Percentiles rank a stretch among this genome's conserved stretches.
Evolutionary conservation across 345 rosid species (phyloP).

Genomic region (Bruguiera gymnorhiza): DNA sequence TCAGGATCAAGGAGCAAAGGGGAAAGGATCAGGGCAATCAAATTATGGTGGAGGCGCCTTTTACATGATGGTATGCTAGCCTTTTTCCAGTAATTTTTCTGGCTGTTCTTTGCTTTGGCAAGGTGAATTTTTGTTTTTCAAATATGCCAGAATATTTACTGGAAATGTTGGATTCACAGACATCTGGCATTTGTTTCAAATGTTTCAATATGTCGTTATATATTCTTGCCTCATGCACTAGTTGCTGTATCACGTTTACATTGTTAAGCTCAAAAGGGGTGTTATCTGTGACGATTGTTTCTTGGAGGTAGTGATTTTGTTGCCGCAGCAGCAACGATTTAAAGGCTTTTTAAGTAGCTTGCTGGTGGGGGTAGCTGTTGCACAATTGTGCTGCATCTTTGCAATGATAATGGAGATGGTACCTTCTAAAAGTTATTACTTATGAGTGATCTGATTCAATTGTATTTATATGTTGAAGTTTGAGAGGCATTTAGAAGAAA

Average conservation of each 20-base stretch:
- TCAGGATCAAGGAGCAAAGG: conserved; percentile 39
- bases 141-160: not conserved
- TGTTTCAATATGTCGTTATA: too few species aligned
- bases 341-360: too few species aligned
- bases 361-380: too few species aligned
- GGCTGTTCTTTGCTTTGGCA: not conserved
- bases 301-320: too few species aligned
- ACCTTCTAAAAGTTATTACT: not conserved
- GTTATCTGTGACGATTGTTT: too few species aligned
- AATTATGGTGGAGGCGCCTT: conserved; percentile 61
- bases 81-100: conserved; percentile 4
- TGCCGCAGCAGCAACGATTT: too few species aligned
- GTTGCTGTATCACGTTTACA: too few species aligned
- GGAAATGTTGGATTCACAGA: not conserved
- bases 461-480: not conserved
- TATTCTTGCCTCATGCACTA: too few species aligned
- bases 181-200: too few species aligned
- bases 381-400: too few species aligned
- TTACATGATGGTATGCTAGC: conserved; percentile 45
- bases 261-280: too few species aligned
- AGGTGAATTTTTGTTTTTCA: not conserved
- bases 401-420: not conserved
- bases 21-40: conserved; percentile 43
- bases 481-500: not conserved
- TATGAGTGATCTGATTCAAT: not conserved